These are phyloP conservation scores for Hordeum marinum DNA, from an alignment of 176 grass and related monocot genomes.

Conservation along the genomic window DNA sequence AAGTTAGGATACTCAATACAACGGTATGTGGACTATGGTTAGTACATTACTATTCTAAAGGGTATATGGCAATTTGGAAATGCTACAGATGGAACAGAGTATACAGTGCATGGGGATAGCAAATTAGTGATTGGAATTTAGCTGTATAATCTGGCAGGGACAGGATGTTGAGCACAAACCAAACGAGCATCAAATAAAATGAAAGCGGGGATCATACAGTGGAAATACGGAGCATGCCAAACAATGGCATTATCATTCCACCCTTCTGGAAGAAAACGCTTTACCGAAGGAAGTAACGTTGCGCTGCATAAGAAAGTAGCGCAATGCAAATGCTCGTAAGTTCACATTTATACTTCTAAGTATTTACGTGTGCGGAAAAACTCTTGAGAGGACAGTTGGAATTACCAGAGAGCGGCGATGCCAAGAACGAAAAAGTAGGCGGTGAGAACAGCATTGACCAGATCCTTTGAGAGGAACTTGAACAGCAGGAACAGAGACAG, in stretches of 20 bases:
- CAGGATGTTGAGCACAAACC: background rate
- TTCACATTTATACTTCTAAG: background rate
- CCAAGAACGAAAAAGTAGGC: constrained; percentile 97
- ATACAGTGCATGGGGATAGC: background rate
- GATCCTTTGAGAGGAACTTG: constrained; percentile 92
- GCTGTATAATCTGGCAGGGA: background rate
- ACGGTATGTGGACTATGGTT: background rate
- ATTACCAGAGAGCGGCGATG: constrained; percentile 76
- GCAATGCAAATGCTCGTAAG: background rate
- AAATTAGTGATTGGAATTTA: background rate
- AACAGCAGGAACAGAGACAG: constrained; percentile 87
- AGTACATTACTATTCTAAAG: background rate
- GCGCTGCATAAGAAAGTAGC: constrained; percentile 40
- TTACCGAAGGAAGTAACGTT: constrained; percentile 71
- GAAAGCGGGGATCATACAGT: constrained; percentile 43
- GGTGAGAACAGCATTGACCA: constrained; percentile 79
- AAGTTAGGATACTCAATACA: background rate
- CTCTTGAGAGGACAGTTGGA: background rate
- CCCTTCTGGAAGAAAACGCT: constrained; percentile 67
- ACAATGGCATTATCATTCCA: constrained; percentile 63
- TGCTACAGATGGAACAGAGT: background rate
- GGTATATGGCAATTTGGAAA: background rate
- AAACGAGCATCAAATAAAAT: background rate
- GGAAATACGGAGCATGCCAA: constrained; percentile 56
- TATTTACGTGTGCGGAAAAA: background rate